Percentiles rank a stretch among this genome's conserved stretches.
Evolutionary conservation across 1,284 basidiomycete species (phyloP).

Genomic region (Naganishia liquefaciens): DNA sequence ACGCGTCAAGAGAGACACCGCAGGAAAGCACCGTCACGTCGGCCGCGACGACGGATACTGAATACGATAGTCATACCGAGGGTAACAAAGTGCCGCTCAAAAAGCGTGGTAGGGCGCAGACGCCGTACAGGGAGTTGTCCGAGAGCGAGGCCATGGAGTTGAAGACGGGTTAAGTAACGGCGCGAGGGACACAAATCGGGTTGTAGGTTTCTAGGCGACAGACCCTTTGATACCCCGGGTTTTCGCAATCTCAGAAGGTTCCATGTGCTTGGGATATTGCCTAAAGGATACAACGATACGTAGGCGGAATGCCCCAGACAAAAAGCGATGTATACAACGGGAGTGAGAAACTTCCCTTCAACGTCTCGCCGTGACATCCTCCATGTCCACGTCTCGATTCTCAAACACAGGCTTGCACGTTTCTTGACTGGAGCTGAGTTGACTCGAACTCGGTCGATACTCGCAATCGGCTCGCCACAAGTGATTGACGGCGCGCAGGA

Average conservation of each 20-base stretch:
- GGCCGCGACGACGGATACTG: constrained; percentile 8
- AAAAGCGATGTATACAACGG: background rate
- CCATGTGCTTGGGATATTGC: too few species aligned
- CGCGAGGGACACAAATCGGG: background rate
- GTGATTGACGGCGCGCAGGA: constrained; percentile 22
- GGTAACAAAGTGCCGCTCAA: constrained; percentile 8
- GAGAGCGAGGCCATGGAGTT: constrained; percentile 18
- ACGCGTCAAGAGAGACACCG: background rate
- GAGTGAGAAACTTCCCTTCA: background rate
- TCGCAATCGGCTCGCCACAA: constrained; percentile 21
- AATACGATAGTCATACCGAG: constrained; percentile 9
- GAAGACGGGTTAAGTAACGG: background rate
- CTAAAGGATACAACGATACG: background rate
- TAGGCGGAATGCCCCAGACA: background rate
- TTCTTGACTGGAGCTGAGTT: constrained; percentile 7
- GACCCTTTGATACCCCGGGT: too few species aligned
- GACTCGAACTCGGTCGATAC: background rate
- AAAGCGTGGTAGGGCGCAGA: constrained; percentile 26
- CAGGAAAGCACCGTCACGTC: background rate
- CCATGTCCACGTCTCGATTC: constrained; percentile 15
- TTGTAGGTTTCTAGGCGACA: background rate
- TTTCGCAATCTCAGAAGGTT: too few species aligned
- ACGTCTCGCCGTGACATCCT: background rate
- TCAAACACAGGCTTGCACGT: background rate
- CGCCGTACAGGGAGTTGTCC: constrained; percentile 29